Conservation (phyloP, 345 rosid species). For the Eucalyptus cladocalyx region DNA sequence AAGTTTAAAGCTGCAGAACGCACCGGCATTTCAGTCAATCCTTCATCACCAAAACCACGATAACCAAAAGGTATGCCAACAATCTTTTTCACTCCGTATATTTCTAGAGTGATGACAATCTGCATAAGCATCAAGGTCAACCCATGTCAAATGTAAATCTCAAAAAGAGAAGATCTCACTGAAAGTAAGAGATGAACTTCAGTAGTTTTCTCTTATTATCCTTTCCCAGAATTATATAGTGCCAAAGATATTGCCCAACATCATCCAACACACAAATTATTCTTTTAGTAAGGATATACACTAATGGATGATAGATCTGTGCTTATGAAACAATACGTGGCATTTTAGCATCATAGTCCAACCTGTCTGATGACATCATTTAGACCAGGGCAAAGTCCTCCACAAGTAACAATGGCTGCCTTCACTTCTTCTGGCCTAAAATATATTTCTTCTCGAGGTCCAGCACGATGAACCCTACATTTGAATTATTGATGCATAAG, state of each 20-base stretch:
- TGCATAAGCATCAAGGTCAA: slow-evolving; percentile 12
- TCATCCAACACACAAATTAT: neutral
- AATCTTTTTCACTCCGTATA: slow-evolving; percentile 88
- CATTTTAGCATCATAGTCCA: neutral
- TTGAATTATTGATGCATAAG: neutral
- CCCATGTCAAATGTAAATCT: neutral
- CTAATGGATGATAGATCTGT: neutral
- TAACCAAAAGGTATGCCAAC: slow-evolving; percentile 96
- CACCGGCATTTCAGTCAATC: slow-evolving; percentile 77
- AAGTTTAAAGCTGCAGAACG: neutral
- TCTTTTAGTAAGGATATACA: neutral
- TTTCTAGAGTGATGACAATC: slow-evolving; percentile 94
- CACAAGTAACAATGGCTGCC: slow-evolving; percentile 91
- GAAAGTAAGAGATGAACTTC: neutral
- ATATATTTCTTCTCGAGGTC: slow-evolving; percentile 84
- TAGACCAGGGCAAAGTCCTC: slow-evolving; percentile 95
- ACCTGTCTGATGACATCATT: slow-evolving; percentile 93
- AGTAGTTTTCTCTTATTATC: neutral
- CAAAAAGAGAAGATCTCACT: neutral
- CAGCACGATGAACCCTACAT: slow-evolving; percentile 87
- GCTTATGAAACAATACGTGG: neutral
- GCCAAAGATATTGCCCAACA: neutral
- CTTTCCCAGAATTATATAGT: neutral
- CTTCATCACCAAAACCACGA: slow-evolving; percentile 74
- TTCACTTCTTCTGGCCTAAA: slow-evolving; percentile 85